Base-by-base conservation (phyloP, 140 eudicot species). In the Flaveria floridana region DNA sequence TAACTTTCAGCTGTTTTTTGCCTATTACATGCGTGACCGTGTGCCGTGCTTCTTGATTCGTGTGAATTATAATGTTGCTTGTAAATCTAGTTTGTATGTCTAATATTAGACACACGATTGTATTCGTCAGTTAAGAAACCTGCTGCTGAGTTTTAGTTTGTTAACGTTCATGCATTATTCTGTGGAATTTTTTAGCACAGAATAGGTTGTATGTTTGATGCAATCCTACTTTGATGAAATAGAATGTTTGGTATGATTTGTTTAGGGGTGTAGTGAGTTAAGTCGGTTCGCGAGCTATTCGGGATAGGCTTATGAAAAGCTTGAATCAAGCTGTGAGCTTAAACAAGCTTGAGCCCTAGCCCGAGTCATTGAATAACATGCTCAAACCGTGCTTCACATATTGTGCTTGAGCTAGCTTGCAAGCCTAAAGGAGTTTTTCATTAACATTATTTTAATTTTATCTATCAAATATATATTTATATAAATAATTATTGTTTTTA, bases 81-180 rank as follows among this genome's bases (percentile, higher is more conserved):
- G 82, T 71, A 71, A 63, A 78, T 78, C 23, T 51, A 56, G 41
- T 5, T 34, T 34, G 16, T 62, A 37, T 77, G 71, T 78, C 57
- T 39, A 63, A 14, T n/a, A 25, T 39, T 73, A 68, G 14, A 39
- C 1, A 19, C 44, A 14, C 44, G 58, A 71, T 70, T 28, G 42
- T 64, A 48, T 48, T 21, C 62, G 20, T 44, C 66, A 6, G 19
- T 26, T 25, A 56, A 65, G 25, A 16, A 34, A 75, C 37, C 48
- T 6, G 65, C 51, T 75, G 25, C 28, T 16, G 23, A 68, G 8
- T 39, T 61, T 18, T 55, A 76, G 30, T 16, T 57, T 46, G 77
- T 78, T 71, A 20, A 70, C 50, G 20, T 58, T 78, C 18, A 34
- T 46, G 55, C 34, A 48, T 78, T 34, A 30, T 59, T 68, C 10